phyloP scores from a whole-genome alignment of 371 early-diverging fungal genomes.

The Funneliformis caledonium region DNA sequence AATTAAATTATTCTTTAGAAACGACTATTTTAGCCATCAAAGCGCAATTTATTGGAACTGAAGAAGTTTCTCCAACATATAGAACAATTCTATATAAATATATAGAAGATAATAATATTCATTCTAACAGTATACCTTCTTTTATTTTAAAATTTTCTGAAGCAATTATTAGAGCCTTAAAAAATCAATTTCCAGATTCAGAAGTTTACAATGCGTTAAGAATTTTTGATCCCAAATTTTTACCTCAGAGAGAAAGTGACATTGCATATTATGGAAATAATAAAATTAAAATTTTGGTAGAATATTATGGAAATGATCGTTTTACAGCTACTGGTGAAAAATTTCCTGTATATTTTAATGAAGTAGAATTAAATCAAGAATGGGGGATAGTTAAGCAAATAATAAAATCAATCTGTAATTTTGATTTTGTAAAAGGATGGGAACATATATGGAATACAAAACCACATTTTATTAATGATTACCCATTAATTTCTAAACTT shows the following conservation, averaged over 20 bases:
- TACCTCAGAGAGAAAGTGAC: not conserved
- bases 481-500: not conserved
- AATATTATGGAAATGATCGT: not conserved
- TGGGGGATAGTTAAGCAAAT: not conserved
- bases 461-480: not conserved
- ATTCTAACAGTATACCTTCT: not conserved
- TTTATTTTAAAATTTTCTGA: not conserved
- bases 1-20: no score
- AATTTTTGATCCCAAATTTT: not conserved
- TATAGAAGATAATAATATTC: not conserved
- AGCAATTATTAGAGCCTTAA: not conserved
- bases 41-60: not conserved
- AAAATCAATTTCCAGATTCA: not conserved
- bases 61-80: not conserved
- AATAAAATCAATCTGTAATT: not conserved
- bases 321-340: not conserved
- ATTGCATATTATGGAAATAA: not conserved
- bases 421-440: not conserved
- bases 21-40: not conserved
- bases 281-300: not conserved
- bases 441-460: not conserved
- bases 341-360: not conserved
- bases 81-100: not conserved
- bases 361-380: not conserved
- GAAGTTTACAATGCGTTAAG: not conserved